These are phyloP conservation scores for Penicillium desertorum DNA, from an alignment of 495 filamentous ascomycete species.

Conservation along the genomic window DNA sequence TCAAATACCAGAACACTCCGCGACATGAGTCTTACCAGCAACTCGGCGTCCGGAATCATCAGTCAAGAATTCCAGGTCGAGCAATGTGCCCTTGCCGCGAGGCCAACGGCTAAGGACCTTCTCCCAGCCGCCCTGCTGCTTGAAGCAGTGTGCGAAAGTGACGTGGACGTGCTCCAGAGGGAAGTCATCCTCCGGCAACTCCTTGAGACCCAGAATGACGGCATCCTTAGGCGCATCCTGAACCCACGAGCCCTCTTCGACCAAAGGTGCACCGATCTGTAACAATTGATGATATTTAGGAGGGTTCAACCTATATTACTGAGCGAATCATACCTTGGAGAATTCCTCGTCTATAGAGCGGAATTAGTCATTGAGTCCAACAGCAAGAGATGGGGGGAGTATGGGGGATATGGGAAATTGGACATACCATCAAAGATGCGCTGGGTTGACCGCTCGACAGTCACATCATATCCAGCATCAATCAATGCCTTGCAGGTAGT, in stretches of 20 bases:
- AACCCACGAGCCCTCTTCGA: slow-evolving; percentile 79
- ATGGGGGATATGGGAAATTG: neutral
- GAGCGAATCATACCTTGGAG: slow-evolving; percentile 36
- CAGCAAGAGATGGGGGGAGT: neutral
- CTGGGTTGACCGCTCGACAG: slow-evolving; percentile 75
- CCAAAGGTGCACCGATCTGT: slow-evolving; percentile 68
- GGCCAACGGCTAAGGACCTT: slow-evolving; percentile 77
- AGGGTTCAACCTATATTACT: neutral
- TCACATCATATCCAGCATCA: slow-evolving; percentile 79
- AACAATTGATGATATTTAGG: slow-evolving; percentile 14
- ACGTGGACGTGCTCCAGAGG: slow-evolving; percentile 85
- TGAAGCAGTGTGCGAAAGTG: slow-evolving; percentile 83
- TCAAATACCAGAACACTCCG: slow-evolving; percentile 22
- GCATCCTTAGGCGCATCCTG: slow-evolving; percentile 69
- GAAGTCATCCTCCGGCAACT: slow-evolving; percentile 84
- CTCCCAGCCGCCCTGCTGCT: slow-evolving; percentile 85
- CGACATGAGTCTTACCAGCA: slow-evolving; percentile 46
- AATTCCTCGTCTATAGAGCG: slow-evolving; percentile 51
- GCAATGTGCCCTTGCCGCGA: slow-evolving; percentile 76
- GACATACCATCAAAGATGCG: slow-evolving; percentile 77
- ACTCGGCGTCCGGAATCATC: slow-evolving; percentile 77
- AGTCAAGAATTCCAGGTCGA: slow-evolving; percentile 90
- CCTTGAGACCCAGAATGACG: slow-evolving; percentile 91
- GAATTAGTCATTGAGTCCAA: slow-evolving; percentile 19
- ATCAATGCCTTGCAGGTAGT: slow-evolving; percentile 75